Evolutionary conservation across 1,284 basidiomycete genomes (phyloP), one percentile per base, ranked within the genome.

Genomic region (Austroboletus niveus): DNA sequence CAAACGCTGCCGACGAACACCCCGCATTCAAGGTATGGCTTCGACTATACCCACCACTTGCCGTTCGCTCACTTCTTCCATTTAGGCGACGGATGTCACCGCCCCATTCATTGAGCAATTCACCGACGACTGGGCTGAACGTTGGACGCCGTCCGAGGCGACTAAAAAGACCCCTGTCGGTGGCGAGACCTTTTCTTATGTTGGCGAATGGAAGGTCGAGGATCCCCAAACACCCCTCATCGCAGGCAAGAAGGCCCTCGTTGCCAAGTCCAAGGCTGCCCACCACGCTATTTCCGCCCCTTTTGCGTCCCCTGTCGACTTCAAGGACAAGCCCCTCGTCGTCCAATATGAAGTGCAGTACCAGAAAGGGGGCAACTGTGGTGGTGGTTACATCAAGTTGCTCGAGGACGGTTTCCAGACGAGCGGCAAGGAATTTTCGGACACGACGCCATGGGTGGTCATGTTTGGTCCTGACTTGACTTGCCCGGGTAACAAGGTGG

Each of bases 321-420:
- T 95, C 74, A 84, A 84, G 66, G 78, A 84, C 57, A 84, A 97
- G 75, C 92, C 96, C 40, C 79, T 99, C 46, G 94, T 99, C 58
- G 88, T 99, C 17, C 95, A 98, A 72, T 99, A 99, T 71, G 97
- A 99, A 73, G 94, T 96, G 75, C 98, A 99, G 79, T 93, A 98
- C 72, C 96, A 99, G 78, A 96, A 98, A 75, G 96, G 96, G 53
- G 92, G 98, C 54, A 95, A 96, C 75, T 99, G 97, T 65, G 97
- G 97, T 74, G 97, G 97, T 76, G 97, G 97, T 39, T 99, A 99
- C 76, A 75, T 99, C 76, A 99, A 99, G 78, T 86, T 99, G 52
- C 84, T 99, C 48, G 87, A 91, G 66, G 85, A 93, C 66, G 94
- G 93, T 57, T 92, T 95, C 79, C 88, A 94, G 73, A 89, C 87